Evolutionary conservation across 352 stramenopile species (phyloP).

Genomic region (Phytophthora melonis): DNA sequence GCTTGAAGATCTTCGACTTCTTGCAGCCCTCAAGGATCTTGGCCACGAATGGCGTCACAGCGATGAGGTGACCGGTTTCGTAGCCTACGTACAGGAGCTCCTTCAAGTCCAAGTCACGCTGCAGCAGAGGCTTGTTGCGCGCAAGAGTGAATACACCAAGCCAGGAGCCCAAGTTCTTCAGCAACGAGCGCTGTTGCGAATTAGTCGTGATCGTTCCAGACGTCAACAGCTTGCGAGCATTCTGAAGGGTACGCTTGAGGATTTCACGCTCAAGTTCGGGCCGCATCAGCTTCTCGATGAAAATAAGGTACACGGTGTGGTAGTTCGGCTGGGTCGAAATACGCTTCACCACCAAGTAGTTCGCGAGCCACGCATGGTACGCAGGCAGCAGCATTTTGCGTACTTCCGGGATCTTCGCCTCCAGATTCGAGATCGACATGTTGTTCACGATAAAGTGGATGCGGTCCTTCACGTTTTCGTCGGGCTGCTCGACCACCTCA

Average conservation of each 20-base stretch:
- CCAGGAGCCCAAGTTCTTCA: conserved; percentile 99
- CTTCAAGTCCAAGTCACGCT: conserved; percentile 98
- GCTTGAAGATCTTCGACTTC: conserved; percentile 97
- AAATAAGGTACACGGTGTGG: conserved; percentile 97
- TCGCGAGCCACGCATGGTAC: conserved; percentile 98
- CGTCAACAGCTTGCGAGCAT: conserved; percentile 96
- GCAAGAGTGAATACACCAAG: conserved; percentile 98
- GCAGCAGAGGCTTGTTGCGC: conserved; percentile 97
- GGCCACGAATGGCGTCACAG: conserved; percentile 97
- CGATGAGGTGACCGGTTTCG: conserved; percentile 97
- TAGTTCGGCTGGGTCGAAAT: conserved; percentile 99
- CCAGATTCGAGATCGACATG: conserved; percentile 97
- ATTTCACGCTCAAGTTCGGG: conserved; percentile 95
- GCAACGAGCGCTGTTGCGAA: conserved; percentile 96
- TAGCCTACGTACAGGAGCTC: conserved; percentile 97
- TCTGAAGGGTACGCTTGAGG: conserved; percentile 94
- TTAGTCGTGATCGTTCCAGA: conserved; percentile 99
- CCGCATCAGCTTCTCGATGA: conserved; percentile 97
- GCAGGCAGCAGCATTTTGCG: conserved; percentile 93
- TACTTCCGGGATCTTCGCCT: conserved; percentile 97
- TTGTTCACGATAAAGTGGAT: conserved; percentile 99
- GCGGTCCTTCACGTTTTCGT: conserved; percentile 93
- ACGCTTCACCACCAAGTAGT: conserved; percentile 99
- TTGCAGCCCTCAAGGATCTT: conserved; percentile 99
- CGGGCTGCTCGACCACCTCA: conserved; percentile 73